Conservation (phyloP, 2,329 filamentous ascomycete species). For the Cytospora piceae region DNA sequence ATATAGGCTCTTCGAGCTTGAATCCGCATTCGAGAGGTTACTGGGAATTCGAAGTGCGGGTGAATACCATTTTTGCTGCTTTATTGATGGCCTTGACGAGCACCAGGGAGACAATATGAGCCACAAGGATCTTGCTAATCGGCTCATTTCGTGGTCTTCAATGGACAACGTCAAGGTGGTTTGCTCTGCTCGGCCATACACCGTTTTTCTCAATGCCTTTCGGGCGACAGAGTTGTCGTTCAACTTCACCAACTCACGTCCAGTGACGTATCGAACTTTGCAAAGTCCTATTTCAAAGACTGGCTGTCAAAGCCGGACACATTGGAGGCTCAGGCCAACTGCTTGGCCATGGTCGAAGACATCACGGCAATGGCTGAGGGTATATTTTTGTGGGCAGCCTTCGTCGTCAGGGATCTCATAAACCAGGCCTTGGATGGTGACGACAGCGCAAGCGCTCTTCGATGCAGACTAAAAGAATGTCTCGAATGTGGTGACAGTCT, state of each 20-base stretch:
- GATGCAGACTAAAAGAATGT: conserved; percentile 5
- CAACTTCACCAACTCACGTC: conserved; percentile 6
- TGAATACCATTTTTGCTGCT: not conserved
- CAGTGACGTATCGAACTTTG: conserved; percentile 10
- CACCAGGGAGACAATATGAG: conserved; percentile 12
- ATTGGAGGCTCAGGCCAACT: not conserved
- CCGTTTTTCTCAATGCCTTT: conserved; percentile 13
- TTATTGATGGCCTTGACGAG: conserved; percentile 12
- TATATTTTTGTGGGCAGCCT: conserved; percentile 9
- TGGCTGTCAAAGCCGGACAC: not conserved
- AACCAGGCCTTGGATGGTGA: conserved; percentile 7
- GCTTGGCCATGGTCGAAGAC: conserved; percentile 1
- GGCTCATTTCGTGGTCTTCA: not conserved
- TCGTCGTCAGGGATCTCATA: conserved; percentile 6
- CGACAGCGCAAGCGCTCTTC: not conserved
- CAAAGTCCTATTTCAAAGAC: not conserved
- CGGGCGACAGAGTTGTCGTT: not conserved
- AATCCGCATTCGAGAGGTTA: not conserved
- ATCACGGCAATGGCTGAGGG: conserved; percentile 10
- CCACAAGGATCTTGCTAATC: conserved; percentile 13
- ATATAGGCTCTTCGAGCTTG: conserved; percentile 6
- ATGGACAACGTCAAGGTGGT: conserved; percentile 11
- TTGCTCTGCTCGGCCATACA: conserved; percentile 10
- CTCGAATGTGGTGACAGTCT: conserved; percentile 8
- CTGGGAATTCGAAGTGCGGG: not conserved